Evolutionary conservation across 441 rosid species (phyloP).

Genomic region (Pelargonium fulgidum): DNA sequence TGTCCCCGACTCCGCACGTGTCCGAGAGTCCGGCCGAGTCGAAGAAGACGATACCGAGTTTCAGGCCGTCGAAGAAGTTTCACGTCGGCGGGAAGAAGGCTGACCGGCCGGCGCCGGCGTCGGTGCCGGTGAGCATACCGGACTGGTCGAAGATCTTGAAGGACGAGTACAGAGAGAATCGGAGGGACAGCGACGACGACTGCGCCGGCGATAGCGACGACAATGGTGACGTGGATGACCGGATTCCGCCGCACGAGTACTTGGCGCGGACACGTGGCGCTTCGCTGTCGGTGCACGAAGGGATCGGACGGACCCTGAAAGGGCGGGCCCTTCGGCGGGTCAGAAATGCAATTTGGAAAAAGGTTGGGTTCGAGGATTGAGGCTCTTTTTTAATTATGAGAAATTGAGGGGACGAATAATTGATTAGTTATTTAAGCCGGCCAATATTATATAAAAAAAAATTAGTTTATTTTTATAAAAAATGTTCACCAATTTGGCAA

Average conservation of each 20-base stretch:
- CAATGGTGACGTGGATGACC: slow-evolving; percentile 20
- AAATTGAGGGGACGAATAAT: too few relatives aligned
- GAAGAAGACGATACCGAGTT: slow-evolving; percentile 31
- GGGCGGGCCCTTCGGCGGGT: slow-evolving; percentile 54
- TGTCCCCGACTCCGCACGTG: neutral
- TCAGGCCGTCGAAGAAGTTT: slow-evolving; percentile 34
- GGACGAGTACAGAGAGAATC: too few relatives aligned
- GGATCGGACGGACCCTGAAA: slow-evolving; percentile 53
- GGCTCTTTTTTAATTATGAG: too few relatives aligned
- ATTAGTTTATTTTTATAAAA: too few relatives aligned
- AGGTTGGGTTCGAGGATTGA: slow-evolving; percentile 66
- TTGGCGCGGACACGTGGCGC: slow-evolving; percentile 54
- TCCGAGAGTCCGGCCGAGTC: slow-evolving; percentile 13
- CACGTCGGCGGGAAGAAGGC: slow-evolving; percentile 16
- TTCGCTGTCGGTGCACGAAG: slow-evolving; percentile 52
- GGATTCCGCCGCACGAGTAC: slow-evolving; percentile 58
- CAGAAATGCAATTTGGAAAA: slow-evolving; percentile 60
- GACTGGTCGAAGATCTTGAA: slow-evolving; percentile 56
- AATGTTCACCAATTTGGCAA: too few relatives aligned
- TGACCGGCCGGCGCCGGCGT: slow-evolving; percentile 27
- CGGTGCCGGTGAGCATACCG: slow-evolving; percentile 73
- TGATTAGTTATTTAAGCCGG: too few relatives aligned
- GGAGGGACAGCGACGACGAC: slow-evolving; percentile 16
- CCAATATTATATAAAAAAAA: too few relatives aligned
- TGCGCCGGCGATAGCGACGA: slow-evolving; percentile 16